Conservation (phyloP, 2,329 filamentous ascomycete genomes). For the Apiospora malaysiana region DNA sequence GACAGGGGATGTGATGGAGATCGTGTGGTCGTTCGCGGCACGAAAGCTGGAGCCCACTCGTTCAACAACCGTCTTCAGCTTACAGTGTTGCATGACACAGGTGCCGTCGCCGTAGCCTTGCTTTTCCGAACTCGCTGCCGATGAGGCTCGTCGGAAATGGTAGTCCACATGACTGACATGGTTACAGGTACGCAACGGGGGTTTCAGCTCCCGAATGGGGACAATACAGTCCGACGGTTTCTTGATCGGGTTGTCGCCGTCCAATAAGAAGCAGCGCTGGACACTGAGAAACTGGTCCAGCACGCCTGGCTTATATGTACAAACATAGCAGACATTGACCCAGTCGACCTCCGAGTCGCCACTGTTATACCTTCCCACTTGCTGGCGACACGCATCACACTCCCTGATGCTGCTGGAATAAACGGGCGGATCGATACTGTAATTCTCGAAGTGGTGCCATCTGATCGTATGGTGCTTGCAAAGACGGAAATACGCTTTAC, state of each 20-base stretch:
- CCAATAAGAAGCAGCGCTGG: neutral
- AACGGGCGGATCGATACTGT: too few species aligned
- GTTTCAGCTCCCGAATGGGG: too few species aligned
- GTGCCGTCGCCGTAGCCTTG: neutral
- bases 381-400: too few species aligned
- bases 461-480: neutral
- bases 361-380: too few species aligned
- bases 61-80: neutral
- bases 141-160: neutral
- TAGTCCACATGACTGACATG: neutral
- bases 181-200: neutral
- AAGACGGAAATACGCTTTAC: neutral
- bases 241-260: neutral
- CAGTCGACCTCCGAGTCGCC: too few species aligned
- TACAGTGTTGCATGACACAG: neutral
- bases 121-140: too few species aligned
- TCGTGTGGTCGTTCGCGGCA: neutral
- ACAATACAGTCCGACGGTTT: neutral
- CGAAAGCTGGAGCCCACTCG: neutral
- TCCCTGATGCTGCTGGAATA: too few species aligned
- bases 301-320: too few species aligned
- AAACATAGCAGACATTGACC: too few species aligned
- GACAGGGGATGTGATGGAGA: neutral
- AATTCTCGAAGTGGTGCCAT: neutral
- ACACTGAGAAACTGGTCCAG: neutral